Conservation (phyloP, 352 stramenopile genomes). For the Globisporangium canariense region DNA sequence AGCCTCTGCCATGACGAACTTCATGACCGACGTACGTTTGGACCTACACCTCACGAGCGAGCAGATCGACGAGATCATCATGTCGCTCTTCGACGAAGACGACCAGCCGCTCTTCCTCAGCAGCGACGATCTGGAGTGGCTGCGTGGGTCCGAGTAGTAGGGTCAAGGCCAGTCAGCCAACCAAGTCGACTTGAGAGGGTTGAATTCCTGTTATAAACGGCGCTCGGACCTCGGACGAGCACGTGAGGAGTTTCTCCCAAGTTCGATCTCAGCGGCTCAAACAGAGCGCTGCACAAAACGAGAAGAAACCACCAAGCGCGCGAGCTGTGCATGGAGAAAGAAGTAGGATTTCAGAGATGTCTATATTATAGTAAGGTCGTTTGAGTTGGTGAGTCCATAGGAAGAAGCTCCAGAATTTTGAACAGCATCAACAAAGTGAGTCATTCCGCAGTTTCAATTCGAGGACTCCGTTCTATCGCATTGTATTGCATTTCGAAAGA, state of each 20-base stretch:
- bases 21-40: conserved; percentile 1
- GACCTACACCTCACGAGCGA: conserved; percentile 11
- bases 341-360: background rate
- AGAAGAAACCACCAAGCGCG: background rate
- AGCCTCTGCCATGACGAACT: background rate
- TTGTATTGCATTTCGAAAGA: too few relatives aligned
- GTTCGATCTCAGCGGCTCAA: background rate
- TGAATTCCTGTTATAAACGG: background rate
- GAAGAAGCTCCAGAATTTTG: background rate
- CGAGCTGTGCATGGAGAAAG: background rate
- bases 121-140: background rate
- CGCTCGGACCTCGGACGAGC: background rate
- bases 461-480: too few relatives aligned
- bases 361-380: too few relatives aligned
- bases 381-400: too few relatives aligned
- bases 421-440: too few relatives aligned
- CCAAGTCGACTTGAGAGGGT: background rate
- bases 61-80: conserved; percentile 13
- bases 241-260: background rate
- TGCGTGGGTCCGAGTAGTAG: background rate
- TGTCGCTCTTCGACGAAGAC: conserved; percentile 7
- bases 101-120: background rate
- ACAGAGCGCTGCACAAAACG: background rate
- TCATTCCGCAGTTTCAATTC: too few relatives aligned
- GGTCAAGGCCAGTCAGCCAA: background rate